Evolutionary conservation across 768 basidiomycete genomes (phyloP), one percentile per base, ranked within the genome.

Genomic region (Tulasnella sp.): DNA sequence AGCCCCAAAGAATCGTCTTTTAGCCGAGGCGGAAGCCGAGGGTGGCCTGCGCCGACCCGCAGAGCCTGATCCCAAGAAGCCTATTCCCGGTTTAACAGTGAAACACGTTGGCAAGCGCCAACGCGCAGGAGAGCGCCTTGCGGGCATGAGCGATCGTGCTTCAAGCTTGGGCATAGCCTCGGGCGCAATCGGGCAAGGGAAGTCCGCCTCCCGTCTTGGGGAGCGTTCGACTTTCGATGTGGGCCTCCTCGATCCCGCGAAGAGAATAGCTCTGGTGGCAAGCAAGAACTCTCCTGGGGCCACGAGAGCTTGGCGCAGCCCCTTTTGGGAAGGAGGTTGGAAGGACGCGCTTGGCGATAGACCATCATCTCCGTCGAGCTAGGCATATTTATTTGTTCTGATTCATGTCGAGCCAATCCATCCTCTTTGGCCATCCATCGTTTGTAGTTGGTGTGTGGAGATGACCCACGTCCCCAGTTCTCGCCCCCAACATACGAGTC

Each of bases 1-100:
- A 67, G 80, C 74, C 79, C 78, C 54, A 2, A 68, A 93, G 92
- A 91, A 92, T 78, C 87, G 87, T 42, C 82, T 93, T 39, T 81
- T 93, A 67, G 92, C 92, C 1, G 86, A 87, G 70, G 91, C 92
- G 0, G 80, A 91, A 73, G 87, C 85, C 11, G 83, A 85, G 77
- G 85, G 85, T 85, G 83, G 77, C 8, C 39, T 78, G 25, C 76
- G 69, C 29, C 77, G 58, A 25, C 34, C 42, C 11, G 70, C 69
- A 12, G 34, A 25, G 31, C 40, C 31, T 17, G 49, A 71, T 71
- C 34, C 49, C 22, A 54, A 69, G 25, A 73, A 77, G 22, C 31
- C 39, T 25, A 31, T 67, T 31, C 36, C 25, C 15, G 69, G 77
- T 38, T 40, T 74, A 49, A 77, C 36, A 12, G 74, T 52, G n/a